Evolutionary conservation across 2,329 filamentous ascomycete genomes (phyloP).

Genomic region (Anthostomella pinea): DNA sequence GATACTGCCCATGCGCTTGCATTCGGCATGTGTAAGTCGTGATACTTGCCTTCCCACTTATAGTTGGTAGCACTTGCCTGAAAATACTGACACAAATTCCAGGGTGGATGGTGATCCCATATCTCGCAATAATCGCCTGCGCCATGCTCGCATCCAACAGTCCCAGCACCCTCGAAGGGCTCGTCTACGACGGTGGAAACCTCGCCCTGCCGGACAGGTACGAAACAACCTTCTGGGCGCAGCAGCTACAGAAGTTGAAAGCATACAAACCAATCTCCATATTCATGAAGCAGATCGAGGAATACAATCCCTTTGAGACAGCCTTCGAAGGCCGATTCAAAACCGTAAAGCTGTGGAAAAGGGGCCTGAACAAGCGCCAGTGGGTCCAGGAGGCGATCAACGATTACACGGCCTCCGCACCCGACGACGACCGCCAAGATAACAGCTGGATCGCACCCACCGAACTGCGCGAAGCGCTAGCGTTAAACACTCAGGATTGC

Average conservation of each 20-base stretch:
- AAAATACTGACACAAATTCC: neutral
- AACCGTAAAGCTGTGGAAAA: constrained; percentile 33
- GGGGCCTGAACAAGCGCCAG: constrained; percentile 30
- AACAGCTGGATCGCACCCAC: constrained; percentile 3
- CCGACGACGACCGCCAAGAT: neutral
- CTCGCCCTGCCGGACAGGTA: constrained; percentile 17
- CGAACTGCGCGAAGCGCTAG: constrained; percentile 17
- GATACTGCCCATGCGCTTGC: constrained; percentile 31
- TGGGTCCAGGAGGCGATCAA: constrained; percentile 31
- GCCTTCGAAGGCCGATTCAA: constrained; percentile 28
- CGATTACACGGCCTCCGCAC: constrained; percentile 19
- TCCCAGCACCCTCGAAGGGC: constrained; percentile 28
- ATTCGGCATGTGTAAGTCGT: constrained; percentile 33
- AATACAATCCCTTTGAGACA: constrained; percentile 26
- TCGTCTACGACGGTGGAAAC: constrained; percentile 29
- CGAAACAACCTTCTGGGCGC: constrained; percentile 19
- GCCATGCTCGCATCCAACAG: constrained; percentile 33
- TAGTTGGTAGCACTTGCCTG: neutral
- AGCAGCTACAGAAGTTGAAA: constrained; percentile 15
- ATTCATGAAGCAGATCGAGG: constrained; percentile 16
- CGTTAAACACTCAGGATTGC: constrained; percentile 20
- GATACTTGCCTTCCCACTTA: neutral
- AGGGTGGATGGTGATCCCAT: constrained; percentile 36
- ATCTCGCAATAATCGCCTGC: constrained; percentile 32
- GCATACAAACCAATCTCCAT: constrained; percentile 7